Base-by-base conservation (phyloP, 2,329 filamentous ascomycete species). In the Aspergillus novoparasiticus region DNA sequence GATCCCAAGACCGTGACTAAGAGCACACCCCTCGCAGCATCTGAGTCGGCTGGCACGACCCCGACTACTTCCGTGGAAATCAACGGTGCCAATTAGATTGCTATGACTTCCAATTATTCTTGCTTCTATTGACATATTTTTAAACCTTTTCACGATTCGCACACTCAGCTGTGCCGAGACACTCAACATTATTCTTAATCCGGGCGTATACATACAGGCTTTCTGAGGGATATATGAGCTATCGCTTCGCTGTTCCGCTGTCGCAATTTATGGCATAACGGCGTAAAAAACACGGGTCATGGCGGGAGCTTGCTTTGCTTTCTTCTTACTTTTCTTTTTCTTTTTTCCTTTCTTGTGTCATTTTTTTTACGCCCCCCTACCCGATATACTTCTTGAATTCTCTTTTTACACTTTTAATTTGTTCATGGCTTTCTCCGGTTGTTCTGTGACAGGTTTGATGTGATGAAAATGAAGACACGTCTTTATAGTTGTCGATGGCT, bases 181-280 rank as follows among this genome's bases (percentile, higher is more conserved):
- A 45, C 30, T 46, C 45, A 46, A 69, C 69, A 69, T 67, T 71
- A 69, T 73, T 72, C 65, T 70, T 75, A 76, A 73, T 73, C 69
- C 61, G 70, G 72, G 72, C 72, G 68, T 76, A 76, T 78, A 76
- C 76, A 78, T 77, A 77, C 68, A 71, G 72, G 72, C 66, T 69
- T 68, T 66, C 65, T 68, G 69, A 67, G 70, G 69, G 74, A 73
- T 74, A 73, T 73, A 75, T 71, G 68, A 69, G 59, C 71, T 66
- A 67, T 68, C 66, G 59, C 66, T 57, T 60, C 58, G 69, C 66
- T 71, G 55, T 50, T 54, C 67, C 67, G 51, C 51, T 55, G 32
- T 71, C 57, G 66, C 65, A 66, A 62, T 66, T 70, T 68, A 72
- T 73, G 74, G 72, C 71, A 73, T 70, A 64, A 71, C 64, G 75